Base-by-base conservation (phyloP, 2,329 filamentous ascomycete genomes). In the Coniella vitis region DNA sequence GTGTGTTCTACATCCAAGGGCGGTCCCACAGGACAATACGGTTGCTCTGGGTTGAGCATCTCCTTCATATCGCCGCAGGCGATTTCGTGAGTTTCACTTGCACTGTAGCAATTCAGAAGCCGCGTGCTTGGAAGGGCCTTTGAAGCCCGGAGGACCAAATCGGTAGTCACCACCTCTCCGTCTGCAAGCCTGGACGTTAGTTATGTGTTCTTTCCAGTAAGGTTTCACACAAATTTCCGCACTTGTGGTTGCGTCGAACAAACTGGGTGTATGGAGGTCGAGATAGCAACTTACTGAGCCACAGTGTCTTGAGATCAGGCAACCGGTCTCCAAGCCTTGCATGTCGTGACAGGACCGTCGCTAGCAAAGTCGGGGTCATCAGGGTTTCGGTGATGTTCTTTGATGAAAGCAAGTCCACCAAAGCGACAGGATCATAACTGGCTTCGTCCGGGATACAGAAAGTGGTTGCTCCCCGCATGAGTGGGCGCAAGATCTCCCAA, bases 81-180 rank as follows among this genome's bases (percentile, higher is more conserved):
- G 53, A 87, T 82, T 64, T 90, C 86, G 55, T 90, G 86, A 0
- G 87, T 90, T 63, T 91, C 87, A 59, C 86, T 89, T 14, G 86
- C 86, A 60, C 85, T 89, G 68, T 91, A 91, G 58, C 85, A 86
- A 57, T 90, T 91, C 53, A 90, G 76, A 12, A 91, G 67, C 14
- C 84, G 80, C 3, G 80, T 75, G 0, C 82, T 76, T 0, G 87
- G 86, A 4, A 90, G 73, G 2, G 83, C 81, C 47, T 78, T 77
- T 46, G 85, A 71, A 2, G 81, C 83, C 36, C 85, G 78, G 21
- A 81, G 79, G 29, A 83, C 85, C 14, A 90, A 76, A 60, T 90
- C 86, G 0, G 85, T 85, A 0, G 85, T 87, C 45, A 90, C 86
- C 1, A 91, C 87, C 65, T 91, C 87, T 43, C 87, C 87, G 57